Evolutionary conservation across 139 green algal species (phyloP).

Genomic region (Closterium sp.): DNA sequence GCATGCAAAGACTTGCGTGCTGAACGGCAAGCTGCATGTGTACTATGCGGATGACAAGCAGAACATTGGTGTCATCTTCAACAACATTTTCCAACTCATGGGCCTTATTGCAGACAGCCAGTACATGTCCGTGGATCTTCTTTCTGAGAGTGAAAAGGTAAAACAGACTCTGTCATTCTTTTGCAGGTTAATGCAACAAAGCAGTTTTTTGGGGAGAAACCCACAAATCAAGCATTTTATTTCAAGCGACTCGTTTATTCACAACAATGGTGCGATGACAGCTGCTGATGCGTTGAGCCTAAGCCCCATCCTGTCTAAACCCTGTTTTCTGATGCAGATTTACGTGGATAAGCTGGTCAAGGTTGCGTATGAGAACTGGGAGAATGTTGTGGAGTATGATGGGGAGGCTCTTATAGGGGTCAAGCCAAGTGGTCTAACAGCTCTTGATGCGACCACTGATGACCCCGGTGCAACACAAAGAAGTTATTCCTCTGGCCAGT

Average conservation of each 20-base stretch:
- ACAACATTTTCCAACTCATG: constrained; percentile 48
- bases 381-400: constrained; percentile 38
- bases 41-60: constrained; percentile 26
- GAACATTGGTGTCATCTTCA: constrained; percentile 28
- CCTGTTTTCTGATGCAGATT: neutral
- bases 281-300: neutral
- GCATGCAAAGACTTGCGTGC: constrained; percentile 37
- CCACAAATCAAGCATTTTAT: too few relatives aligned
- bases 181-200: neutral
- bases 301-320: neutral
- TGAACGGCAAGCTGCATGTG: constrained; percentile 42
- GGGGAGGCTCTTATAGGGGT: constrained; percentile 15
- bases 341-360: constrained; percentile 45
- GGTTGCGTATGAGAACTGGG: constrained; percentile 40
- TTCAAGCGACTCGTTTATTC: too few relatives aligned
- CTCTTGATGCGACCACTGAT: neutral
- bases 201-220: neutral
- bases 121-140: constrained; percentile 25
- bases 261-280: neutral
- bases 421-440: neutral
- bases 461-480: neutral
- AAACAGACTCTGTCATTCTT: constrained; percentile 1
- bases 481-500: neutral
- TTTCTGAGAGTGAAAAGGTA: constrained; percentile 34
- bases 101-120: constrained; percentile 17